phyloP scores from a whole-genome alignment of 1,284 basidiomycete species.

The Marasmius oreades region DNA sequence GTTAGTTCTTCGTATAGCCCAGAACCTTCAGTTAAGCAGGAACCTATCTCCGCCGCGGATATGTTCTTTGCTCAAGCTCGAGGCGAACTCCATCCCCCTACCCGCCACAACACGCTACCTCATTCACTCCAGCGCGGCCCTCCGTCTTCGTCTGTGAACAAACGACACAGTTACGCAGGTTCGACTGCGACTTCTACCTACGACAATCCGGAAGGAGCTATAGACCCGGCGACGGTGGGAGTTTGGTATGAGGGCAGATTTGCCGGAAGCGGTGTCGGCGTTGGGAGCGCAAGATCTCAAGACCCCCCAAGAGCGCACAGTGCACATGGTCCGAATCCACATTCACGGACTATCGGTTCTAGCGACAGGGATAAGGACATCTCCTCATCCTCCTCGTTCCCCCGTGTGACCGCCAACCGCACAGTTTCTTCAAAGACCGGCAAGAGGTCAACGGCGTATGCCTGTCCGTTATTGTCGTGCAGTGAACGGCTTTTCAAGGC shows the following conservation, averaged over 20 bases:
- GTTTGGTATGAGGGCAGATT: conserved; percentile 13
- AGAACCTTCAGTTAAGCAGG: conserved; percentile 24
- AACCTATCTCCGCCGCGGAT: conserved; percentile 47
- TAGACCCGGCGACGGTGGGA: conserved; percentile 4
- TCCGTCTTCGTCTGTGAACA: conserved; percentile 8
- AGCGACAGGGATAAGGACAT: neutral
- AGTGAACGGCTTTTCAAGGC: conserved; percentile 78
- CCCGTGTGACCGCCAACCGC: too few species aligned
- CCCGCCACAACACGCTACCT: conserved; percentile 9
- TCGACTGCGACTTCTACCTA: neutral
- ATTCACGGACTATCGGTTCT: neutral
- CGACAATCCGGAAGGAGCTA: neutral
- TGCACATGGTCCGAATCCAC: neutral
- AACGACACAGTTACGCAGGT: conserved; percentile 12
- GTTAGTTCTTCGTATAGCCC: conserved; percentile 14
- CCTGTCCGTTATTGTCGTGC: conserved; percentile 79
- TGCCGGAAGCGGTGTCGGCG: conserved; percentile 7
- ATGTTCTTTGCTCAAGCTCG: conserved; percentile 62
- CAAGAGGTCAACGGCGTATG: conserved; percentile 39
- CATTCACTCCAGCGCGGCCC: conserved; percentile 1
- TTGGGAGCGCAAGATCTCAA: neutral
- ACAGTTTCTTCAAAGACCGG: conserved; percentile 8
- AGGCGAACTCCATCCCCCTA: conserved; percentile 37
- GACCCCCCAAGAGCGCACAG: neutral
- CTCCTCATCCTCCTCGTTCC: neutral